Evolutionary conservation across 2,329 filamentous ascomycete genomes (phyloP).

Genomic region (Mollisiaceae sp.): DNA sequence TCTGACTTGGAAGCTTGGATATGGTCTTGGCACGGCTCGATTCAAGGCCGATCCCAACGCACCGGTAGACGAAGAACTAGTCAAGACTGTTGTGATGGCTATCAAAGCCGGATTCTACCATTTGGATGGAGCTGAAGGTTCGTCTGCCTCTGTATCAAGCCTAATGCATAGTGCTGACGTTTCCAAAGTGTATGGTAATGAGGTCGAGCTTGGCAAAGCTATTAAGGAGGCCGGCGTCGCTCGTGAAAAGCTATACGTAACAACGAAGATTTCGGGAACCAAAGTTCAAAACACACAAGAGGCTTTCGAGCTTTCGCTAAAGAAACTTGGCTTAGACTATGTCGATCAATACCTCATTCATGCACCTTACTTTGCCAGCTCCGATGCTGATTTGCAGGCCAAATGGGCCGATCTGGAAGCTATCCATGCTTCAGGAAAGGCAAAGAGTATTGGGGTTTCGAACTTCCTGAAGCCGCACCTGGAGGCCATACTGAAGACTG

Average conservation of each 20-base stretch:
- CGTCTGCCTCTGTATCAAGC: slow-evolving; percentile 20
- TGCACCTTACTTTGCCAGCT: slow-evolving; percentile 57
- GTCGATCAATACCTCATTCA: slow-evolving; percentile 75
- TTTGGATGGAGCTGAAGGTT: slow-evolving; percentile 76
- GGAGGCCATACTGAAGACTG: slow-evolving; percentile 61
- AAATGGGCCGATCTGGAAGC: slow-evolving; percentile 67
- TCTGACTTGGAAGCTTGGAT: slow-evolving; percentile 60
- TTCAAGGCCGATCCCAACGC: slow-evolving; percentile 54
- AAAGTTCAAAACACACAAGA: slow-evolving; percentile 45
- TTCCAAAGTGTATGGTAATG: slow-evolving; percentile 61
- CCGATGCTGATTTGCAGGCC: slow-evolving; percentile 57
- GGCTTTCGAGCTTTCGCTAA: slow-evolving; percentile 59
- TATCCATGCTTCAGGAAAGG: slow-evolving; percentile 69
- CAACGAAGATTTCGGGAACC: slow-evolving; percentile 59
- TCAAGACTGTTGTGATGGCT: slow-evolving; percentile 61
- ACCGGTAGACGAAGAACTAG: slow-evolving; percentile 57
- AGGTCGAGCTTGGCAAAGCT: slow-evolving; percentile 72
- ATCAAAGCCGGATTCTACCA: slow-evolving; percentile 74
- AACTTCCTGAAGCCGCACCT: slow-evolving; percentile 69
- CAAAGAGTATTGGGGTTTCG: slow-evolving; percentile 75
- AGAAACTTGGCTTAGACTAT: slow-evolving; percentile 71
- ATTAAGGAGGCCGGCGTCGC: slow-evolving; percentile 71
- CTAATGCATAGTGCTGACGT: background rate
- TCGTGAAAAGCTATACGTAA: slow-evolving; percentile 71
- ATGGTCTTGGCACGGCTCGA: slow-evolving; percentile 73